phyloP scores from a whole-genome alignment of 768 basidiomycete genomes.

The Sistotremastrum suecicum region DNA sequence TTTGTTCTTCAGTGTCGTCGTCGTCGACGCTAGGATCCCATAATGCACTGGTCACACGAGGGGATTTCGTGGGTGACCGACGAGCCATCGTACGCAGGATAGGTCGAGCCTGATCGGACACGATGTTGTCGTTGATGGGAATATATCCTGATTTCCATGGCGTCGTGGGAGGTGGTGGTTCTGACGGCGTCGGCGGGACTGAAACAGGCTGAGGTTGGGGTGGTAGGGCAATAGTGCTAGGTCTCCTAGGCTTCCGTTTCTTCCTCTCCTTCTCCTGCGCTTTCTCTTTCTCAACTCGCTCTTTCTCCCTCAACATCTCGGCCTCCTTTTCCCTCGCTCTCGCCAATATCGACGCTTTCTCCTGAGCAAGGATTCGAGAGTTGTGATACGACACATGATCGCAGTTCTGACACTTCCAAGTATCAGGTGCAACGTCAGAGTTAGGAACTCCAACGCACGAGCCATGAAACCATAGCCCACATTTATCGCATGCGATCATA shows the following conservation, averaged over 20 bases:
- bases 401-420: too few species aligned
- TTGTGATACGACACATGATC: too few species aligned
- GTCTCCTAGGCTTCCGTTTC: constrained; percentile 17
- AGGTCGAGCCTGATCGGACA: constrained; percentile 29
- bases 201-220: not conserved
- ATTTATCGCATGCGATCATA: constrained; percentile 74
- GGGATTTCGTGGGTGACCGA: constrained; percentile 12
- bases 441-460: constrained; percentile 36
- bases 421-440: not conserved
- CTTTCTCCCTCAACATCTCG: constrained; percentile 27
- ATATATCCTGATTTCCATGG: constrained; percentile 32
- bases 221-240: constrained; percentile 19
- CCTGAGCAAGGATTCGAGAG: too few species aligned
- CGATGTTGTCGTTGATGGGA: constrained; percentile 31
- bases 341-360: constrained; percentile 34
- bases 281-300: constrained; percentile 17
- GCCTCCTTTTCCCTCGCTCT: constrained; percentile 33
- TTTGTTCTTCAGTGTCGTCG: constrained; percentile 14
- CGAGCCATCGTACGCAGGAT: constrained; percentile 40
- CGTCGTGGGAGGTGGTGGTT: constrained; percentile 13
- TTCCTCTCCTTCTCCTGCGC: constrained; percentile 9
- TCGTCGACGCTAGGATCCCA: constrained; percentile 21
- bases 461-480: constrained; percentile 73
- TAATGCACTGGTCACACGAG: constrained; percentile 15
- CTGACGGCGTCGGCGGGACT: constrained; percentile 9